A percentile compares a stretch with the other conserved stretches of the same genome.
Conservation (phyloP, 2,329 filamentous ascomycete species). For the Fonsecaea monophora region DNA sequence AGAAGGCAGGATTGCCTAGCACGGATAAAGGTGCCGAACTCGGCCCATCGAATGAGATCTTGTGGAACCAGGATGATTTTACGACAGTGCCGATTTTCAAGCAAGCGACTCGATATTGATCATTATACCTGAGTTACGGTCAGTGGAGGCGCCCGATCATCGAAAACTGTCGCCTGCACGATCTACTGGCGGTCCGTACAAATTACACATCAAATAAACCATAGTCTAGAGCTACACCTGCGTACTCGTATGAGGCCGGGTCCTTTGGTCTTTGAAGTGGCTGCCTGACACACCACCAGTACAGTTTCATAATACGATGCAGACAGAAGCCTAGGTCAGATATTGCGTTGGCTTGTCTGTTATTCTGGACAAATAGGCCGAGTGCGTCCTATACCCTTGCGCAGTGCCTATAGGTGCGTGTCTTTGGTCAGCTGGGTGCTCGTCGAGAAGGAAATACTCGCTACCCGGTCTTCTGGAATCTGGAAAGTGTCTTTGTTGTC, state of each 20-base stretch:
- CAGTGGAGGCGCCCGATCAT: neutral
- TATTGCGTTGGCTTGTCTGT: neutral
- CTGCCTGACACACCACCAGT: neutral
- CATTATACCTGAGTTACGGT: neutral
- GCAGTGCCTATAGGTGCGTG: neutral
- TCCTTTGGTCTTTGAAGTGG: neutral
- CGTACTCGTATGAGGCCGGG: neutral
- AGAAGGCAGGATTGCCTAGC: slow-evolving; percentile 72
- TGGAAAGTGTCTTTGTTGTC: neutral
- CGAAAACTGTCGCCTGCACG: neutral
- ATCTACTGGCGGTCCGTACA: neutral
- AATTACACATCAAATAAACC: neutral
- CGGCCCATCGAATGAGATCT: slow-evolving; percentile 70
- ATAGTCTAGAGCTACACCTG: neutral
- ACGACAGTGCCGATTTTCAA: slow-evolving; percentile 40
- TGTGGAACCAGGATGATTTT: slow-evolving; percentile 63
- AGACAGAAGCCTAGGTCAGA: neutral
- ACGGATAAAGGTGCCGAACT: slow-evolving; percentile 77
- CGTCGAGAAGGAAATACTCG: neutral
- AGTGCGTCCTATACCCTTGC: neutral
- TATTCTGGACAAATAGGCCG: neutral
- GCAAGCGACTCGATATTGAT: slow-evolving; percentile 34
- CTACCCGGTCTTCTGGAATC: neutral
- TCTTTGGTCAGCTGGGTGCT: neutral
- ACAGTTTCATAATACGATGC: neutral